These are phyloP conservation scores for Coniferiporia weirii DNA, from an alignment of 1,284 basidiomycete genomes.

Conservation along the genomic window DNA sequence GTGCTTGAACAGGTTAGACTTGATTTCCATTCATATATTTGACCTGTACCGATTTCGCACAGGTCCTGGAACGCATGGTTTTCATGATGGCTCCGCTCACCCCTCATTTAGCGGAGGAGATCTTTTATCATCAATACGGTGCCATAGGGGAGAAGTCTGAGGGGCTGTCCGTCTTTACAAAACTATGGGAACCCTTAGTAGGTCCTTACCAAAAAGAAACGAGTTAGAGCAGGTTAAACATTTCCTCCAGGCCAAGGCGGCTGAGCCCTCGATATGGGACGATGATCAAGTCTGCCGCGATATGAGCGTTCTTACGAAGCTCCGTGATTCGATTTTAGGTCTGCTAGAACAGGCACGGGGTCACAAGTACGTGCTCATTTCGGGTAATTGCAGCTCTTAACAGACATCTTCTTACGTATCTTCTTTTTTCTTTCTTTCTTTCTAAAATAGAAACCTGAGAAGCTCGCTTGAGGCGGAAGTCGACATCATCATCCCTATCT, in stretches of 20 bases:
- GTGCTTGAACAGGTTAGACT: constrained; percentile 66
- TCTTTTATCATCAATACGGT: constrained; percentile 48
- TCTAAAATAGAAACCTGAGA: constrained; percentile 48
- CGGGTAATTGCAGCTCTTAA: not conserved
- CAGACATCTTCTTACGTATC: constrained; percentile 1
- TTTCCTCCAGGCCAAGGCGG: constrained; percentile 9
- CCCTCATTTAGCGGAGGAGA: constrained; percentile 91
- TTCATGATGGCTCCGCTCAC: constrained; percentile 81
- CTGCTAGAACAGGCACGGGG: constrained; percentile 68
- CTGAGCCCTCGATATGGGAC: constrained; percentile 49
- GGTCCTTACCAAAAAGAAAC: constrained; percentile 21
- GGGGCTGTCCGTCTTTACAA: constrained; percentile 54
- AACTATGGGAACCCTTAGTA: constrained; percentile 58
- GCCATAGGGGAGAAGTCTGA: constrained; percentile 24
- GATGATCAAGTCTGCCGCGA: constrained; percentile 47
- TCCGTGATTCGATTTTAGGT: constrained; percentile 52
- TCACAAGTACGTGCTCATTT: constrained; percentile 39
- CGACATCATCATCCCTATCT: constrained; percentile 41
- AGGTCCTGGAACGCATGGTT: constrained; percentile 71
- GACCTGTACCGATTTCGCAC: constrained; percentile 9
- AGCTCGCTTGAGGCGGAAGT: constrained; percentile 72
- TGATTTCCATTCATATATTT: not conserved
- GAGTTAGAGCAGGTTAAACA: not conserved
- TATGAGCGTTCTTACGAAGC: constrained; percentile 52
- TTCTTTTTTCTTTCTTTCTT: not conserved